These are phyloP conservation scores for Phytomonas francai DNA, from an alignment of 208 protist species.

Conservation along the genomic window DNA sequence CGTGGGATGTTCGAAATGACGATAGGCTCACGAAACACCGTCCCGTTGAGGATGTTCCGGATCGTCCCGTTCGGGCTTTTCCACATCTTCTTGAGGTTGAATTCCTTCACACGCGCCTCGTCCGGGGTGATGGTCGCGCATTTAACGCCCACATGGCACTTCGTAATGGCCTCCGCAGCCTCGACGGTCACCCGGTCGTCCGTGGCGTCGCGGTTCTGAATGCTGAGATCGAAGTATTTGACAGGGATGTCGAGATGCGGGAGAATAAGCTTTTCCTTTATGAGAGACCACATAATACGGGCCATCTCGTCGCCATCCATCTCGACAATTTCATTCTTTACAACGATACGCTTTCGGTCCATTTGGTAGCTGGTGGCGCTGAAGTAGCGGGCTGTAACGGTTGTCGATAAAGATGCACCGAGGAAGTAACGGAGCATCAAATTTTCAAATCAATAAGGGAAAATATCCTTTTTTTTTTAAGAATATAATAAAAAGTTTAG, in stretches of 20 bases:
- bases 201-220: conserved; percentile 91
- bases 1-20: conserved; percentile 92
- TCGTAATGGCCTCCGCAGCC: conserved; percentile 91
- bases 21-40: conserved; percentile 97
- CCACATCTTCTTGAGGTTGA: conserved; percentile 97
- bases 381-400: conserved; percentile 26
- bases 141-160: conserved; percentile 96
- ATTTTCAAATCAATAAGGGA: neutral
- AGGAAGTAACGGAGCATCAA: conserved; percentile 53
- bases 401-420: conserved; percentile 15
- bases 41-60: conserved; percentile 97
- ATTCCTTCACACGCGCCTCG: conserved; percentile 95
- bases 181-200: conserved; percentile 95
- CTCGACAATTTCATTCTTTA: conserved; percentile 92
- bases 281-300: conserved; percentile 94
- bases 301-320: conserved; percentile 98
- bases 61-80: conserved; percentile 98
- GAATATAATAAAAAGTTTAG: neutral
- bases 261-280: conserved; percentile 97
- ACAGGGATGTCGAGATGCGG: conserved; percentile 95
- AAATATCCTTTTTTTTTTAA: conserved; percentile 4
- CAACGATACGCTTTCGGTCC: conserved; percentile 65
- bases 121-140: conserved; percentile 98
- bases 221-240: conserved; percentile 95
- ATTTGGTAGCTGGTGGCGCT: conserved; percentile 40